Evolutionary conservation across 306 rosid genomes (phyloP), one percentile per base, ranked within the genome.

Genomic region (Mimosa bimucronata): DNA sequence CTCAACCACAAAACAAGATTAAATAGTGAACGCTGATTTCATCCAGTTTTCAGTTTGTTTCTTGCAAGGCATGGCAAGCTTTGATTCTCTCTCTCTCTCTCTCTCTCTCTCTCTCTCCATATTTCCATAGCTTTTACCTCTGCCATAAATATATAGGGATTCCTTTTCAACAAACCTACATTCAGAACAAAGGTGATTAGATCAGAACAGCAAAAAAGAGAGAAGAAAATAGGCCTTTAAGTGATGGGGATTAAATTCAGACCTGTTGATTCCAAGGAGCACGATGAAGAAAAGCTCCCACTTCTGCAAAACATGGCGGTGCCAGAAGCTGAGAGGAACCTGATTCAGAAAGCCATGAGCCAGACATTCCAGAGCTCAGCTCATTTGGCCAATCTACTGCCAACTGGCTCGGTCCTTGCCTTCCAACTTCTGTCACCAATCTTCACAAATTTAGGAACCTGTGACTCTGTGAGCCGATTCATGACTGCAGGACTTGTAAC

Each of bases 341-440:
- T 81, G 29, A 66, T 87, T 45, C 98, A 91, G 83, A 89, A 81
- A 80, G 98, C 94, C 76, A 91, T 92, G 14, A 90, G 78, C 79
- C 93, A 90, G 74, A 94, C 97, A 6, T 92, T 94, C 75, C 84
- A 85, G 45, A 89, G 97, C 89, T 88, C 97, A 2, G 97, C 94
- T 2, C 90, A 91, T 83, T 83, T 94, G 79, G 98, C 97, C 48
- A 94, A 94, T 80, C 98, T 89, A 50, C 68, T 94, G 55, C 98
- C 98, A 2, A 94, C 97, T 0, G 97, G 97, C 42, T 83, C 97
- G 6, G 97, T 94, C 10, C 97, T 94, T 70, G 92, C 97, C 7
- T 94, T 92, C 84, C 98, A 92, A 68, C 91, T 94, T 72, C 83
- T 94, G 15, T 89, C 94, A 4, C 98, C 97, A 52, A 85, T 94